phyloP scores from a whole-genome alignment of 2,329 filamentous ascomycete genomes.

The Hirsutella thompsonii region DNA sequence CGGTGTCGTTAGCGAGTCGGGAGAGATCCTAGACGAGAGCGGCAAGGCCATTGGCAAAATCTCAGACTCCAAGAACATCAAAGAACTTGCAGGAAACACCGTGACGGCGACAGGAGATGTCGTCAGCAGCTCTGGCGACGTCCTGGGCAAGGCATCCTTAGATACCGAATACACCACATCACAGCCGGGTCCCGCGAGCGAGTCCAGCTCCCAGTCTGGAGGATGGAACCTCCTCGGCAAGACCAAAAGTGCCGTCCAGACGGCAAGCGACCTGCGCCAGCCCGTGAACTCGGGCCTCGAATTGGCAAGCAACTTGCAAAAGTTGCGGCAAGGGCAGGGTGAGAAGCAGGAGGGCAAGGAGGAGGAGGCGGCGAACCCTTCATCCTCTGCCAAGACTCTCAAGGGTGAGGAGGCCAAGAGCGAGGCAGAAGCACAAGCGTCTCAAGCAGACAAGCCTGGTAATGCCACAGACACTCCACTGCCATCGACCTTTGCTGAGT shows the following conservation, averaged over 20 bases:
- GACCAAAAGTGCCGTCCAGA: constrained; percentile 13
- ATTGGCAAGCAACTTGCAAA: neutral
- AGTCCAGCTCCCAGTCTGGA: constrained; percentile 13
- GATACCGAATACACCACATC: constrained; percentile 25
- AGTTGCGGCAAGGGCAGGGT: neutral
- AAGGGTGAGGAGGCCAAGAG: neutral
- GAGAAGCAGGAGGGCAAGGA: neutral
- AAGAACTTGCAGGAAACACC: constrained; percentile 27
- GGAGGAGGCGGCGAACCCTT: neutral
- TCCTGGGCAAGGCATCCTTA: constrained; percentile 27
- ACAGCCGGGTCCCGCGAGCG: constrained; percentile 11
- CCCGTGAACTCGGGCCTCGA: constrained; percentile 10
- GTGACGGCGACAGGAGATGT: constrained; percentile 21
- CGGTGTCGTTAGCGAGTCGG: constrained; percentile 10
- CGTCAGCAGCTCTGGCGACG: constrained; percentile 13
- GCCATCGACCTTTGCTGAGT: neutral
- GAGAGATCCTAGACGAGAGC: neutral
- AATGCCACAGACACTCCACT: neutral
- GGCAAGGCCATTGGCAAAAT: no score
- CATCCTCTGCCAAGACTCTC: neutral
- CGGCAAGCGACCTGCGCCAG: constrained; percentile 4
- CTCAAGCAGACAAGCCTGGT: neutral
- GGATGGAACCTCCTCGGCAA: constrained; percentile 16
- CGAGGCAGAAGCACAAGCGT: neutral
- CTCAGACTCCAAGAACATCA: constrained; percentile 6